Evolutionary conservation across 2,329 filamentous ascomycete genomes (phyloP).

Genomic region (Fonsecaea multimorphosa): DNA sequence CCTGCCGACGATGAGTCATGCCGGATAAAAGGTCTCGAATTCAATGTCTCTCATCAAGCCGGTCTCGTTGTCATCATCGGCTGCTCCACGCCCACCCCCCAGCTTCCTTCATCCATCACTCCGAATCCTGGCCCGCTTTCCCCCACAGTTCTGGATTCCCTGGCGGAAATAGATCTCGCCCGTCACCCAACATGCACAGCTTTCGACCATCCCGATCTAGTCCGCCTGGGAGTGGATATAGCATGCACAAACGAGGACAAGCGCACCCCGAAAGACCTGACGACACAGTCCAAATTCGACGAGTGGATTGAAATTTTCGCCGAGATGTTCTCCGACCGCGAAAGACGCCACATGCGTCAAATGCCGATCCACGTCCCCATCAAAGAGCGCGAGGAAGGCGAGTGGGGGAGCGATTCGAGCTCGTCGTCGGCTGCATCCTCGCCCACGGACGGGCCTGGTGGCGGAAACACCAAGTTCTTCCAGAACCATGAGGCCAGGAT

Average conservation of each 20-base stretch:
- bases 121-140: constrained; percentile 22
- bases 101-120: constrained; percentile 22
- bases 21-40: constrained; percentile 55
- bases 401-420: constrained; percentile 20
- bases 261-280: constrained; percentile 54
- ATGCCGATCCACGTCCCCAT: constrained; percentile 40
- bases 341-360: constrained; percentile 62
- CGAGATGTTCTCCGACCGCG: constrained; percentile 64
- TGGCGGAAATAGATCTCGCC: constrained; percentile 23
- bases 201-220: constrained; percentile 11
- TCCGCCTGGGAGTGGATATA: constrained; percentile 63
- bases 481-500: constrained; percentile 41
- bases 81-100: constrained; percentile 42
- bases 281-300: constrained; percentile 58
- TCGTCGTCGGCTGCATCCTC: constrained; percentile 11
- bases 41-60: constrained; percentile 70
- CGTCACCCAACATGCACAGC: constrained; percentile 24
- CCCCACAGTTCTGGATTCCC: constrained; percentile 11
- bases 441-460: background rate
- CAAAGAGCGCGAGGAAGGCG: constrained; percentile 45
- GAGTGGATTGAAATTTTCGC: constrained; percentile 66
- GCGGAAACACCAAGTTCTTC: constrained; percentile 36
- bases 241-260: constrained; percentile 65
- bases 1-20: constrained; percentile 6
- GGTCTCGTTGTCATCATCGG: constrained; percentile 66